Conservation (phyloP, 371 early-diverging fungal genomes). For the Rhizopus sp. region DNA sequence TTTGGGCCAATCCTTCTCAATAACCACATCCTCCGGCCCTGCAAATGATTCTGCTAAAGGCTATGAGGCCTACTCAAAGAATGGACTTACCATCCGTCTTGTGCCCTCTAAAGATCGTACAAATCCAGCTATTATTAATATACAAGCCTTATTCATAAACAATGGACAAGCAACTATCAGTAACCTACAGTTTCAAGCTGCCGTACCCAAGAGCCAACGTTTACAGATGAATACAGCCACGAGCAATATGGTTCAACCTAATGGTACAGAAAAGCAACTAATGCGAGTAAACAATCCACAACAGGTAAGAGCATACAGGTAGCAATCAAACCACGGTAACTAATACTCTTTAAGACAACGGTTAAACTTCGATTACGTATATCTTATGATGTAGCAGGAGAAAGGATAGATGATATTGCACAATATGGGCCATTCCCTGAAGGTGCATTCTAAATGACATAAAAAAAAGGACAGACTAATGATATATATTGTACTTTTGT, state of each 20-base stretch:
- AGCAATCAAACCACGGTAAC: neutral
- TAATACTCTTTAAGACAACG: slow-evolving; percentile 48
- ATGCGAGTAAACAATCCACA: slow-evolving; percentile 88
- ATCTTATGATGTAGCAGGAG: slow-evolving; percentile 59
- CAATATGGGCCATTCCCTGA: slow-evolving; percentile 81
- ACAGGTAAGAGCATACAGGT: slow-evolving; percentile 51
- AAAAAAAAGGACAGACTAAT: neutral
- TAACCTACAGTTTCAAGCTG: slow-evolving; percentile 85
- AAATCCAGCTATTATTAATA: slow-evolving; percentile 62
- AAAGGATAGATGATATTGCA: slow-evolving; percentile 71
- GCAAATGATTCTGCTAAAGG: slow-evolving; percentile 16
- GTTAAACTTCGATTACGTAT: slow-evolving; percentile 78
- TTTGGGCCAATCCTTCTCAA: slow-evolving; percentile 13
- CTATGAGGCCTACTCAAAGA: slow-evolving; percentile 75
- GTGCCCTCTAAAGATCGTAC: slow-evolving; percentile 63
- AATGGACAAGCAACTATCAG: slow-evolving; percentile 55
- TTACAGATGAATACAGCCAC: slow-evolving; percentile 84
- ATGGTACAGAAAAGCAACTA: slow-evolving; percentile 69
- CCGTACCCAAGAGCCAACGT: slow-evolving; percentile 88
- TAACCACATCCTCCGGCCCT: slow-evolving; percentile 3
- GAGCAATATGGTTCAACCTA: slow-evolving; percentile 59
- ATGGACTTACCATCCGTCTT: slow-evolving; percentile 74
- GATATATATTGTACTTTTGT: too few relatives aligned
- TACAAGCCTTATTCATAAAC: slow-evolving; percentile 74
- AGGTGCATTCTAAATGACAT: slow-evolving; percentile 36